Conservation (phyloP, 495 filamentous ascomycete genomes). For the Glonium stellatum region DNA sequence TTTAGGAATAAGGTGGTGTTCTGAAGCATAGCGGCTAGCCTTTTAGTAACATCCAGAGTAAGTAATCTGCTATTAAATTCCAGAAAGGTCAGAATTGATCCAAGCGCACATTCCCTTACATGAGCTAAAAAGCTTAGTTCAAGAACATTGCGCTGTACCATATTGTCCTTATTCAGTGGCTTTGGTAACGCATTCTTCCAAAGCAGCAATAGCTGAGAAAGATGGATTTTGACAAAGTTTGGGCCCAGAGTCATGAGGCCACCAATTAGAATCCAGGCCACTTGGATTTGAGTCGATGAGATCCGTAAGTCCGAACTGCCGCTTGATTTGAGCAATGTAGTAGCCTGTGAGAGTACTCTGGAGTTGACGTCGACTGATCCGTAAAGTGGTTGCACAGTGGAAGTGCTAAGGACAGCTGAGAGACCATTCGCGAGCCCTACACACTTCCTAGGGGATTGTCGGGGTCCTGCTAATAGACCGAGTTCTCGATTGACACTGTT, state of each 20-base stretch:
- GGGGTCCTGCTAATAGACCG: constrained; percentile 61
- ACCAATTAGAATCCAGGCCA: constrained; percentile 95
- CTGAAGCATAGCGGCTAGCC: constrained; percentile 89
- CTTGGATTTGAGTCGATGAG: constrained; percentile 90
- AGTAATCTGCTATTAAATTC: constrained; percentile 89
- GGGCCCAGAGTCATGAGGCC: constrained; percentile 94
- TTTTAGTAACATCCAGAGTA: constrained; percentile 89
- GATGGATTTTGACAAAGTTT: constrained; percentile 97
- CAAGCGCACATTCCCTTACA: constrained; percentile 89
- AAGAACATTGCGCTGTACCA: constrained; percentile 66
- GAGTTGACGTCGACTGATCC: constrained; percentile 94
- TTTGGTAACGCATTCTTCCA: constrained; percentile 98
- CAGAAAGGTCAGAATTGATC: constrained; percentile 85
- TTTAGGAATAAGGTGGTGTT: constrained; percentile 85
- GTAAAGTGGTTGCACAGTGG: constrained; percentile 79
- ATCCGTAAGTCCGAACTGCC: constrained; percentile 84
- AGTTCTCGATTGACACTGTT: constrained; percentile 89
- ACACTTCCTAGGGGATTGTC: constrained; percentile 76
- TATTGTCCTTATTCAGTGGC: constrained; percentile 85
- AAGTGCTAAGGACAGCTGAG: constrained; percentile 84
- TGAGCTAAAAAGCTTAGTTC: constrained; percentile 92
- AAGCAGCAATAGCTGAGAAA: constrained; percentile 88
- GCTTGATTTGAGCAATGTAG: constrained; percentile 85
- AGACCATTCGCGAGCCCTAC: constrained; percentile 91
- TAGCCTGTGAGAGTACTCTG: constrained; percentile 82